These are phyloP conservation scores for Mesembryanthemum crystallinum DNA, from an alignment of 148 eudicot species.

Conservation along the genomic window DNA sequence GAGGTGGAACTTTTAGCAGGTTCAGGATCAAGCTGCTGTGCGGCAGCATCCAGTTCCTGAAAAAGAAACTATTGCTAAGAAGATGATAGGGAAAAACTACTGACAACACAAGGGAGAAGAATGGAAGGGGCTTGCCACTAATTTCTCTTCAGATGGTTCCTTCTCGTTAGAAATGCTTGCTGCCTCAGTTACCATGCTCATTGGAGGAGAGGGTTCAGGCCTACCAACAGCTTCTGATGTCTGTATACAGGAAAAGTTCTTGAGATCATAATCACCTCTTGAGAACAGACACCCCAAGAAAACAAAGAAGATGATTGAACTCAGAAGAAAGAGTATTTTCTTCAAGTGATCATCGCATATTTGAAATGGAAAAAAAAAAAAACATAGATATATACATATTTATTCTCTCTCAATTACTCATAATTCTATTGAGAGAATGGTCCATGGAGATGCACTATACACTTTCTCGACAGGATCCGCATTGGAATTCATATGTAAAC, in stretches of 20 bases:
- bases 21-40: slow-evolving; percentile 23
- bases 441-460: neutral
- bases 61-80: slow-evolving; percentile 8
- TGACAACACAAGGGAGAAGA: slow-evolving; percentile 5
- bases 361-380: neutral
- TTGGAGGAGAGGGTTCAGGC: slow-evolving; percentile 28
- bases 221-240: slow-evolving; percentile 27
- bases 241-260: slow-evolving; percentile 24
- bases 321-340: neutral
- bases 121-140: slow-evolving; percentile 15
- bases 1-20: slow-evolving; percentile 16
- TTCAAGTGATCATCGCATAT: neutral
- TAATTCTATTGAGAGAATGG: neutral
- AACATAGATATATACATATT: too few relatives aligned
- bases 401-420: too few relatives aligned
- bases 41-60: slow-evolving; percentile 23
- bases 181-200: slow-evolving; percentile 28
- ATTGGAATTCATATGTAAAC: neutral
- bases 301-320: neutral
- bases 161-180: slow-evolving; percentile 28
- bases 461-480: neutral
- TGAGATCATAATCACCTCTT: slow-evolving; percentile 4
- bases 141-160: slow-evolving; percentile 33
- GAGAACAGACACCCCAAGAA: neutral
- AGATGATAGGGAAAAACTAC: slow-evolving; percentile 1